Base-by-base conservation (phyloP, 1,284 basidiomycete genomes). In the Sanghuangporus sanghuang region DNA sequence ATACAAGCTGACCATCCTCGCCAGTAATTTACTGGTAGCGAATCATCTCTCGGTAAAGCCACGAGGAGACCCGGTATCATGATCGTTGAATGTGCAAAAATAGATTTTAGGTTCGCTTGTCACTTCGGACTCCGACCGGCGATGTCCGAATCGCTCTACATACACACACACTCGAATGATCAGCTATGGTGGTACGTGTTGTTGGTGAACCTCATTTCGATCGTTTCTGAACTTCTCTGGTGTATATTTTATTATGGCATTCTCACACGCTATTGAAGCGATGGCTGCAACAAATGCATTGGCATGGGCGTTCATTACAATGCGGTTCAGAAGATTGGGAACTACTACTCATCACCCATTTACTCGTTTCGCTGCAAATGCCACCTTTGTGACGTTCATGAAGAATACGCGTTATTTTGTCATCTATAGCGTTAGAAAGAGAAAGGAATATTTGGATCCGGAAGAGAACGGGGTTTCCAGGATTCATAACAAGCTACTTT, bases 341-440 rank as follows among this genome's bases (percentile, higher is more conserved):
- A 85, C 67, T 99, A 99, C 77, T 94, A 93, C 72, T 91, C 89
- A 0, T 98, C 96, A 0, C 93, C 95, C 2, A 97, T 99, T 61
- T 98, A 82, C 74, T 90, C 87, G 0, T 99, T 99, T 73, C 83
- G 92, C 42, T 99, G 96, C 77, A 99, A 98, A 80, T 99, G 97
- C 72, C 94, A 97, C 73, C 77, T 96, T 1, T 99, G 97, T 71
- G 85, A 86, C 64, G 91, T 98, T 99, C 67, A 96, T 96, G 0
- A 90, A 96, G 94, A 97, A 98, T 70, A 95, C 96, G 0, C 85
- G 90, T 21, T 99, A 99, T 73, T 87, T 96, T n/a, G 95, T 98
- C 0, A 82, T 85, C 2, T 89, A 88, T 32, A 97, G 97, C 6
- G 96, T 95, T 9, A 81, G 89, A 64, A 88, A 92, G 74, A 95